Evolutionary conservation across 768 basidiomycete genomes (phyloP).

Genomic region (Amanita polypyramis): DNA sequence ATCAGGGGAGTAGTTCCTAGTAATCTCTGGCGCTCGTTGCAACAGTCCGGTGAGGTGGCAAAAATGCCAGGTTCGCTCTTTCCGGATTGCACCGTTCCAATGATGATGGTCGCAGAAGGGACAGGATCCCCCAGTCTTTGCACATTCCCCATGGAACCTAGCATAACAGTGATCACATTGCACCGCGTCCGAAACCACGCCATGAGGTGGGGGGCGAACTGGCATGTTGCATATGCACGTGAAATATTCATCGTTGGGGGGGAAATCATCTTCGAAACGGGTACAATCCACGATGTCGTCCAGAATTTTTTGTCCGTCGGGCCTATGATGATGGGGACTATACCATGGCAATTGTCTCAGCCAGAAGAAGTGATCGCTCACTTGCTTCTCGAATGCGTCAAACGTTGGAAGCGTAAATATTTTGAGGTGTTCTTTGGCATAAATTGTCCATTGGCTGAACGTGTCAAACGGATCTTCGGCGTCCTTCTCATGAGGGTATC

Average conservation of each 20-base stretch:
- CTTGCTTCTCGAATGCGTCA: conserved; percentile 60
- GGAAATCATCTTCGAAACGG: conserved; percentile 66
- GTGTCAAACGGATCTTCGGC: conserved; percentile 62
- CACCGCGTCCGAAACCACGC: conserved; percentile 69
- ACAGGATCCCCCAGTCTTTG: conserved; percentile 82
- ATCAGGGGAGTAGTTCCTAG: conserved; percentile 67
- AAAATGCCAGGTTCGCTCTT: conserved; percentile 77
- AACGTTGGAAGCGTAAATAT: conserved; percentile 70
- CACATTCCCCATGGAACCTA: conserved; percentile 77
- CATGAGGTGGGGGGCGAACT: conserved; percentile 72
- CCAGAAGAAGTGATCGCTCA: conserved; percentile 62
- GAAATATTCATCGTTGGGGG: conserved; percentile 71
- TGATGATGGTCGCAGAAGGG: conserved; percentile 89
- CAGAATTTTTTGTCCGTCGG: conserved; percentile 55
- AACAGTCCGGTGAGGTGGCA: conserved; percentile 68
- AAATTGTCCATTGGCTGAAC: conserved; percentile 64
- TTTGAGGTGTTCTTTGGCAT: conserved; percentile 58
- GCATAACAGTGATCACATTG: conserved; percentile 88
- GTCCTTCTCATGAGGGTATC: conserved; percentile 12
- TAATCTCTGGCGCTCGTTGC: conserved; percentile 64
- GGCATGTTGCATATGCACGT: conserved; percentile 76
- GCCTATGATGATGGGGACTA: conserved; percentile 51
- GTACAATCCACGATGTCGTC: conserved; percentile 72
- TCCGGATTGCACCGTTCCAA: conserved; percentile 80
- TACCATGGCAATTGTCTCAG: conserved; percentile 72